Evolutionary conservation across 2,329 filamentous ascomycete species (phyloP).

Genomic region (Coniochaeta prunicola): DNA sequence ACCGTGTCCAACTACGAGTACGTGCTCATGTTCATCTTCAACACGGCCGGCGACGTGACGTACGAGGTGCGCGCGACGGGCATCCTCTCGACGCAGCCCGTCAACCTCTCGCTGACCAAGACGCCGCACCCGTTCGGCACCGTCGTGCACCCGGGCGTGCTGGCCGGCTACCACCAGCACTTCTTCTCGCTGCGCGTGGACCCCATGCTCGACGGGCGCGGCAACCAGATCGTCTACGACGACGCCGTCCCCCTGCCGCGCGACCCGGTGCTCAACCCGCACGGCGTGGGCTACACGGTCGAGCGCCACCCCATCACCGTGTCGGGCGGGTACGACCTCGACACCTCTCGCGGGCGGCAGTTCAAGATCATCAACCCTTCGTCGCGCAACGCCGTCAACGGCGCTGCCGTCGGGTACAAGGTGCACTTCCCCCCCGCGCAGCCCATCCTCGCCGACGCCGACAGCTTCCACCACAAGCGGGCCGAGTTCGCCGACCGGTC

Average conservation of each 20-base stretch:
- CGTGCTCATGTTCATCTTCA: slow-evolving; percentile 57
- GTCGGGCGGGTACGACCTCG: slow-evolving; percentile 39
- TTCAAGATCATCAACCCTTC: slow-evolving; percentile 52
- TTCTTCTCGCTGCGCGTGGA: slow-evolving; percentile 64
- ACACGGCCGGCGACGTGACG: slow-evolving; percentile 53
- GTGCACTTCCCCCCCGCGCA: slow-evolving; percentile 49
- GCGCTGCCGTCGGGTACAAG: slow-evolving; percentile 48
- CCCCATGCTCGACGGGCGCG: slow-evolving; percentile 51
- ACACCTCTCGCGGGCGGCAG: slow-evolving; percentile 37
- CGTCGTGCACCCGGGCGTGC: slow-evolving; percentile 52
- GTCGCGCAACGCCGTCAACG: slow-evolving; percentile 44
- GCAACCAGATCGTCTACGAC: slow-evolving; percentile 50
- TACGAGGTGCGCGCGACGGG: slow-evolving; percentile 60
- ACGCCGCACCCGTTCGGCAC: slow-evolving; percentile 45
- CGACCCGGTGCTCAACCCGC: slow-evolving; percentile 32
- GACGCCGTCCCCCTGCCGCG: slow-evolving; percentile 48
- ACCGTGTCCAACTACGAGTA: slow-evolving; percentile 68
- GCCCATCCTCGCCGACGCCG: slow-evolving; percentile 41
- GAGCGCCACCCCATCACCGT: slow-evolving; percentile 36
- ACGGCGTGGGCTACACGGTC: slow-evolving; percentile 42
- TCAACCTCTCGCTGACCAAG: slow-evolving; percentile 48
- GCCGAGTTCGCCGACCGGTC: slow-evolving; percentile 28
- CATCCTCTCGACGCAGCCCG: slow-evolving; percentile 46
- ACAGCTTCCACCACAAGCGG: slow-evolving; percentile 24
- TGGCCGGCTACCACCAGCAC: slow-evolving; percentile 68